phyloP scores from a whole-genome alignment of 2,329 filamentous ascomycete genomes.

The Gnomoniopsis smithogilvyi region DNA sequence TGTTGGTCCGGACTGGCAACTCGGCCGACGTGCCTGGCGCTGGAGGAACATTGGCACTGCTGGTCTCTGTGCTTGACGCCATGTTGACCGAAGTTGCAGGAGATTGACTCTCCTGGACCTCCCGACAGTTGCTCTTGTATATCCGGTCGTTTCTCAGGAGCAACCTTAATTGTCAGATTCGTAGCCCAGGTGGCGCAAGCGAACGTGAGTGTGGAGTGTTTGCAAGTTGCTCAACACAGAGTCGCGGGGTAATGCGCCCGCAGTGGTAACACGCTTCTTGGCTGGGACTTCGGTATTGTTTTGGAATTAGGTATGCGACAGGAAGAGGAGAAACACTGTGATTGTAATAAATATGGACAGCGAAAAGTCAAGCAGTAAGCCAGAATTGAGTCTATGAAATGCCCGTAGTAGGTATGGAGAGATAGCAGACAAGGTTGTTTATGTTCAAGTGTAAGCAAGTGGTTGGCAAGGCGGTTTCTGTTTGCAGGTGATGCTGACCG shows the following conservation, averaged over 20 bases:
- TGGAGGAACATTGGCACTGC: conserved; percentile 8
- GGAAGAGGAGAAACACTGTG: background rate
- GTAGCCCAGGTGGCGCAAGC: background rate
- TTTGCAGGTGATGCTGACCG: conserved; percentile 3
- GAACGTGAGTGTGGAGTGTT: background rate
- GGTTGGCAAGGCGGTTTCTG: conserved; percentile 1
- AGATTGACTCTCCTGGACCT: background rate
- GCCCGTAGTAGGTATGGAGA: background rate
- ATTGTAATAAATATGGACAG: conserved; percentile 1
- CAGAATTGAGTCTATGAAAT: background rate
- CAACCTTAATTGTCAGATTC: background rate
- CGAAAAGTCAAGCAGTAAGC: background rate
- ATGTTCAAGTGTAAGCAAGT: background rate
- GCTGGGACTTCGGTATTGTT: background rate
- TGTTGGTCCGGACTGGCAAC: conserved; percentile 24
- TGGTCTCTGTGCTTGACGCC: background rate
- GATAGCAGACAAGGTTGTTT: no score
- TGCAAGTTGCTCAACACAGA: background rate
- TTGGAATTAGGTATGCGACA: background rate
- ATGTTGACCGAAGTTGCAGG: background rate
- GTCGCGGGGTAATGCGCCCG: background rate
- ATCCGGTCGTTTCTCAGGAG: background rate
- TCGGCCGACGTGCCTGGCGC: conserved; percentile 6
- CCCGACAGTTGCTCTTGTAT: background rate
- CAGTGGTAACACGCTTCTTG: background rate